Conservation (phyloP, 2,329 filamentous ascomycete species). For the Ceratocystiopsis sp. region DNA sequence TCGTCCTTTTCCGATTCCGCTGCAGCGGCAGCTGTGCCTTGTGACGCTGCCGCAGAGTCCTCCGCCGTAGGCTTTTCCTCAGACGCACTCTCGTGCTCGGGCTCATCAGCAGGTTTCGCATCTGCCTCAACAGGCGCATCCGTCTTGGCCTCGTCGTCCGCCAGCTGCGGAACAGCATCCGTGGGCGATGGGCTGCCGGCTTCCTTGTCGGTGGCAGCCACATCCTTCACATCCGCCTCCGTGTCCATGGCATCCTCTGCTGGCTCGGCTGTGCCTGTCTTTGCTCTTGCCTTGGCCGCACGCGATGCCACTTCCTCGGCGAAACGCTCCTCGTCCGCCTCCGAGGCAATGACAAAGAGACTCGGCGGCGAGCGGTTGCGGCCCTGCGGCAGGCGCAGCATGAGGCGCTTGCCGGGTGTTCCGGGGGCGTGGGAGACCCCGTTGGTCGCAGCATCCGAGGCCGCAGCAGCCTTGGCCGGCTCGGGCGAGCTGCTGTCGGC, state of each 20-base stretch:
- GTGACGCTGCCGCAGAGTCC: too few relatives aligned
- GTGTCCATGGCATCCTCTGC: background rate
- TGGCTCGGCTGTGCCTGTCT: too few relatives aligned
- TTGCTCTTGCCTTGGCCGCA: too few relatives aligned
- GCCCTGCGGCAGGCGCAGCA: constrained; percentile 5
- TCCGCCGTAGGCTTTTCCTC: too few relatives aligned
- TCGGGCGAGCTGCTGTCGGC: background rate
- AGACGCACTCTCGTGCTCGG: too few relatives aligned
- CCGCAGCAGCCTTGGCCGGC: background rate
- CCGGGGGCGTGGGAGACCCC: background rate
- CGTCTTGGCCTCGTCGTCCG: background rate
- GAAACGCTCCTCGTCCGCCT: constrained; percentile 5
- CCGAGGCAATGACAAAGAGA: constrained; percentile 3
- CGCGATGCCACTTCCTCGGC: background rate
- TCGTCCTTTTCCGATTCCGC: too few relatives aligned
- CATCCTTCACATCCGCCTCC: background rate
- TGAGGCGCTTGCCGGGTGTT: constrained; percentile 1
- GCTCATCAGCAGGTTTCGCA: too few relatives aligned
- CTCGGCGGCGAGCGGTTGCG: constrained; percentile 6
- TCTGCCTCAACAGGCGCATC: background rate
- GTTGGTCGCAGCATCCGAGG: background rate
- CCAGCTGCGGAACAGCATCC: background rate
- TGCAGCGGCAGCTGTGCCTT: too few relatives aligned
- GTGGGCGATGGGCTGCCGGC: too few relatives aligned
- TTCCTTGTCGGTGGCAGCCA: background rate